phyloP scores from a whole-genome alignment of 768 basidiomycete species.

The Tricholoma flavovirens region DNA sequence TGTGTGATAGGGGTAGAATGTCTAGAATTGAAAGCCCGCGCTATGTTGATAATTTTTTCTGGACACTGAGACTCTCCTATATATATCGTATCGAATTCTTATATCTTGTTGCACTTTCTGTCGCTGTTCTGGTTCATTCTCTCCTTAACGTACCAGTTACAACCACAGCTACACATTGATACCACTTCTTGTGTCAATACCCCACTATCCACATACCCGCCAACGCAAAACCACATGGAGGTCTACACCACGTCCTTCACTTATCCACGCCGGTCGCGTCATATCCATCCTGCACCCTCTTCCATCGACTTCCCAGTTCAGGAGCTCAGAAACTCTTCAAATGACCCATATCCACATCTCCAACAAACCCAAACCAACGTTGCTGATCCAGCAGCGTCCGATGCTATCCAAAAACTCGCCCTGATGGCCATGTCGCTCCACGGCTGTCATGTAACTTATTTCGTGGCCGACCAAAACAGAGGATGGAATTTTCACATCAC shows the following conservation, averaged over 20 bases:
- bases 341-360: constrained; percentile 33
- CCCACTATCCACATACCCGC: constrained; percentile 39
- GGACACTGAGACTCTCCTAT: constrained; percentile 16
- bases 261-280: constrained; percentile 78
- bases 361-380: constrained; percentile 31
- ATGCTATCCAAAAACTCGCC: constrained; percentile 74
- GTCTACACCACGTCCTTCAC: constrained; percentile 94
- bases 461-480: constrained; percentile 62
- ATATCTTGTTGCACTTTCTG: constrained; percentile 22
- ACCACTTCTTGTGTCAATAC: constrained; percentile 50
- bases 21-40: constrained; percentile 34
- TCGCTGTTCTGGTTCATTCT: constrained; percentile 17
- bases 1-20: constrained; percentile 18
- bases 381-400: constrained; percentile 36
- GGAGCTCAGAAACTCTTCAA: constrained; percentile 42
- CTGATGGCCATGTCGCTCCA: constrained; percentile 77
- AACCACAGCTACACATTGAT: constrained; percentile 36
- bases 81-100: constrained; percentile 7
- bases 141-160: constrained; percentile 27
- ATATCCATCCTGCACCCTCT: constrained; percentile 55
- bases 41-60: constrained; percentile 27
- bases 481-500: constrained; percentile 89
- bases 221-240: constrained; percentile 71
- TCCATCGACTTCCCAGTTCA: constrained; percentile 55
- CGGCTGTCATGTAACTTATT: constrained; percentile 79